Evolutionary conservation across 768 basidiomycete species (phyloP).

Genomic region (Termitomyces sp.): DNA sequence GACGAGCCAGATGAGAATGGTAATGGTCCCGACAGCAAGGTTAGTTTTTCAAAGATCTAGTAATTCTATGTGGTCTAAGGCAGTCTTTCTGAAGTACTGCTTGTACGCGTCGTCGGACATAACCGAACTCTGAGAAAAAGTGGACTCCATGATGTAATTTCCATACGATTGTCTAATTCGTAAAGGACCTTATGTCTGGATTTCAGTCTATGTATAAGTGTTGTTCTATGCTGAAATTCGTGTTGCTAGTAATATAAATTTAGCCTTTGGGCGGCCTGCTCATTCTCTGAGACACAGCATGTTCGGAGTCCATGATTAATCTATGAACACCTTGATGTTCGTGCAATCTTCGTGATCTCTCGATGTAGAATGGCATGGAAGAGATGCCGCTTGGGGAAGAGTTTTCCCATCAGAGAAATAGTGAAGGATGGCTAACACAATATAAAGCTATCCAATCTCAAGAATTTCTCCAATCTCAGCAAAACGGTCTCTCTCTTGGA

Average conservation of each 20-base stretch:
- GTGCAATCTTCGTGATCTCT: too few relatives aligned
- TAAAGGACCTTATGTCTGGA: background rate
- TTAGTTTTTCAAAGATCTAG: constrained; percentile 5
- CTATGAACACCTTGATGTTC: too few relatives aligned
- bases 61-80: background rate
- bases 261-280: too few relatives aligned
- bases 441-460: too few relatives aligned
- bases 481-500: too few relatives aligned
- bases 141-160: background rate
- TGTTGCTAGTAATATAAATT: background rate
- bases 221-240: background rate
- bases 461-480: too few relatives aligned
- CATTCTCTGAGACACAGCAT: too few relatives aligned
- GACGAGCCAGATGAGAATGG: constrained; percentile 26
- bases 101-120: constrained; percentile 25
- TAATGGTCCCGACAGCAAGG: constrained; percentile 27
- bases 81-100: constrained; percentile 18
- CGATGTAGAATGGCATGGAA: too few relatives aligned
- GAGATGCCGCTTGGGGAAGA: too few relatives aligned
- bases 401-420: too few relatives aligned
- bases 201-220: background rate
- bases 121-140: constrained; percentile 7
- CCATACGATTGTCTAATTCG: background rate
- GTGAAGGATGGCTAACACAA: too few relatives aligned
- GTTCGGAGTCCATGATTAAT: too few relatives aligned